phyloP scores from a whole-genome alignment of 148 eudicot genomes.

The Rhododendron griersonianum region DNA sequence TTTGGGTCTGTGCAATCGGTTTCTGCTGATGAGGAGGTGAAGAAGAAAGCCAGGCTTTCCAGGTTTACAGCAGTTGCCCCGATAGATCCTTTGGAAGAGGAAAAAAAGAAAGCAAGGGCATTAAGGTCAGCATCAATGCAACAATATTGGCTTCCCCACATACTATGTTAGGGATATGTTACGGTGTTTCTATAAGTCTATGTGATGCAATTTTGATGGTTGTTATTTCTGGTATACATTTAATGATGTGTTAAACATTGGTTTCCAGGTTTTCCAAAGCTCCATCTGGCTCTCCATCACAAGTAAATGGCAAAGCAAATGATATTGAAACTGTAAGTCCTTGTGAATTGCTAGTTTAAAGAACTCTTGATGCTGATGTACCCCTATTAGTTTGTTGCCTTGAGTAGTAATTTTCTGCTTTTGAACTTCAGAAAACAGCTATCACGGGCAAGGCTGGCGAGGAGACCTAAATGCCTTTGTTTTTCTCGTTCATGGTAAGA shows the following conservation, averaged over 20 bases:
- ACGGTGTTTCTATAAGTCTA: not conserved
- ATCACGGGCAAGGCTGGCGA: slow-evolving; percentile 28
- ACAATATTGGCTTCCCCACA: not conserved
- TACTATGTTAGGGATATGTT: not conserved
- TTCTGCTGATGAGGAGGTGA: slow-evolving; percentile 54
- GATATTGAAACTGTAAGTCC: slow-evolving; percentile 35
- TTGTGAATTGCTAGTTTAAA: not conserved
- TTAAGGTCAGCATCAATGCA: slow-evolving; percentile 43
- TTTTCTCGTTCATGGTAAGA: slow-evolving; percentile 7
- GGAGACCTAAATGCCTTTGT: slow-evolving; percentile 25
- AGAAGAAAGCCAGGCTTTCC: slow-evolving; percentile 76
- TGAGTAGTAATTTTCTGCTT: not conserved
- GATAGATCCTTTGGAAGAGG: slow-evolving; percentile 60
- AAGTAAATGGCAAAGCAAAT: slow-evolving; percentile 36
- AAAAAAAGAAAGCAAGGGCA: slow-evolving; percentile 82
- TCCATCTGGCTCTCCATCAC: slow-evolving; percentile 23
- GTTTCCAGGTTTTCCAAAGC: slow-evolving; percentile 52
- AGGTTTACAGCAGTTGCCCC: slow-evolving; percentile 44
- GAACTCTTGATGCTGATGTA: not conserved
- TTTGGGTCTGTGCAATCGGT: slow-evolving; percentile 50
- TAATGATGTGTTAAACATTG: not conserved
- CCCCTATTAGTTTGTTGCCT: not conserved
- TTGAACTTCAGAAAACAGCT: slow-evolving; percentile 32
- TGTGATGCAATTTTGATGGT: not conserved
- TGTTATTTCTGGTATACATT: not conserved